Percentiles rank a stretch among this genome's conserved stretches.
phyloP scores from a whole-genome alignment of 139 green algal species.

The Picochlorum sp. region DNA sequence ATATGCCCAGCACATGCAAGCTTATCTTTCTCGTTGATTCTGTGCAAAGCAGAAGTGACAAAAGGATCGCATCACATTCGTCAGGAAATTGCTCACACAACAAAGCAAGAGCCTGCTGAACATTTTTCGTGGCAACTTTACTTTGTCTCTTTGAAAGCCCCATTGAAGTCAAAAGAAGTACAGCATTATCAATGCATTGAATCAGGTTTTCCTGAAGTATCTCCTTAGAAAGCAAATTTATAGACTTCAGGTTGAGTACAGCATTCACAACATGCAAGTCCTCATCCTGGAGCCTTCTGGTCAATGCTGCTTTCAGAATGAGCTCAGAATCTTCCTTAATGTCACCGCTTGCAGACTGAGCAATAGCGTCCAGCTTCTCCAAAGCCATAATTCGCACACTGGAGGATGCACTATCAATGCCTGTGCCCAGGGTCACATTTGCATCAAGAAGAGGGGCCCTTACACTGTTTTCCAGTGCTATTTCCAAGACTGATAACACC shows the following conservation, averaged over 20 bases:
- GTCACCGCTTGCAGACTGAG: background rate
- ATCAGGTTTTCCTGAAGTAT: conserved; percentile 3
- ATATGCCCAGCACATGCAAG: too few relatives aligned
- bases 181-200: background rate
- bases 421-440: conserved; percentile 14
- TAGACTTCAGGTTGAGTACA: conserved; percentile 1
- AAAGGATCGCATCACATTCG: too few relatives aligned
- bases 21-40: too few relatives aligned
- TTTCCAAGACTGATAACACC: conserved; percentile 1
- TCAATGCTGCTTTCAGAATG: background rate
- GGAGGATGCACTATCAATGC: conserved; percentile 11
- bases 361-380: conserved; percentile 1
- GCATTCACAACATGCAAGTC: conserved; percentile 15
- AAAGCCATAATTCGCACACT: conserved; percentile 13
- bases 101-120: too few relatives aligned
- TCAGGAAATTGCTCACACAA: too few relatives aligned
- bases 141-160: too few relatives aligned
- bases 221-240: background rate
- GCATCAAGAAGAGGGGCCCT: conserved; percentile 16
- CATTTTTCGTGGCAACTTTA: too few relatives aligned
- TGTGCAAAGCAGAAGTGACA: too few relatives aligned
- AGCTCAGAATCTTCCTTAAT: background rate
- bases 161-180: too few relatives aligned
- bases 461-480: conserved; percentile 9
- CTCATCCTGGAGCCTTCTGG: conserved; percentile 29